Evolutionary conservation across 257 asterid genomes (phyloP).

Genomic region (Capsicum pubescens): DNA sequence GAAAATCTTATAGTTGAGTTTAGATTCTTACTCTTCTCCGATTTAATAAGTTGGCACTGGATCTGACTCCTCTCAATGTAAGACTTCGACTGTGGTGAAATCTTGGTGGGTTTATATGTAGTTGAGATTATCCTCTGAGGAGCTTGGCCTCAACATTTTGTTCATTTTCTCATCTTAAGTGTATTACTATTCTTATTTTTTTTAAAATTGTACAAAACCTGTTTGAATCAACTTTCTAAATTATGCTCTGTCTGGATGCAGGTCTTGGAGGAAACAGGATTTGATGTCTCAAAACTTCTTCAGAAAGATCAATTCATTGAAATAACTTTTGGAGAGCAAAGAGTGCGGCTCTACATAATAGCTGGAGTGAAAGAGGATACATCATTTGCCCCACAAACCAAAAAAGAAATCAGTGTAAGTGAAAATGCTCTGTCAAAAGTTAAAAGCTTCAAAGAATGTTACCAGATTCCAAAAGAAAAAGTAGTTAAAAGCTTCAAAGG

Average conservation of each 20-base stretch:
- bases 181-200: not conserved
- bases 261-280: conserved; percentile 92
- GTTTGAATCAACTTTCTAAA: conserved; percentile 24
- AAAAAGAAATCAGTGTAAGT: conserved; percentile 90
- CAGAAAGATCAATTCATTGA: conserved; percentile 72
- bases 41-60: not conserved
- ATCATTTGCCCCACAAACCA: conserved; percentile 80
- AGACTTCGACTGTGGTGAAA: not conserved
- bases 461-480: not conserved
- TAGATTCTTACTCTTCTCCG: not conserved
- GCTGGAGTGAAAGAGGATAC: conserved; percentile 81
- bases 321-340: conserved; percentile 84
- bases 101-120: conserved; percentile 2
- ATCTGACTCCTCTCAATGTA: not conserved
- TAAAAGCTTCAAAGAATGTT: conserved; percentile 6
- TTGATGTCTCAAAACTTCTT: conserved; percentile 76
- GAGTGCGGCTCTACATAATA: conserved; percentile 82
- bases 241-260: conserved; percentile 45
- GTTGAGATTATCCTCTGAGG: conserved; percentile 3
- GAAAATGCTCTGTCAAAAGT: conserved; percentile 4
- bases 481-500: not conserved
- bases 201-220: not conserved
- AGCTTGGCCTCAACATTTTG: conserved; percentile 22
- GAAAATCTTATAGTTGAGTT: not conserved
- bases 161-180: not conserved